phyloP scores from a whole-genome alignment of 768 basidiomycete genomes.

The Termitomyces sp. region DNA sequence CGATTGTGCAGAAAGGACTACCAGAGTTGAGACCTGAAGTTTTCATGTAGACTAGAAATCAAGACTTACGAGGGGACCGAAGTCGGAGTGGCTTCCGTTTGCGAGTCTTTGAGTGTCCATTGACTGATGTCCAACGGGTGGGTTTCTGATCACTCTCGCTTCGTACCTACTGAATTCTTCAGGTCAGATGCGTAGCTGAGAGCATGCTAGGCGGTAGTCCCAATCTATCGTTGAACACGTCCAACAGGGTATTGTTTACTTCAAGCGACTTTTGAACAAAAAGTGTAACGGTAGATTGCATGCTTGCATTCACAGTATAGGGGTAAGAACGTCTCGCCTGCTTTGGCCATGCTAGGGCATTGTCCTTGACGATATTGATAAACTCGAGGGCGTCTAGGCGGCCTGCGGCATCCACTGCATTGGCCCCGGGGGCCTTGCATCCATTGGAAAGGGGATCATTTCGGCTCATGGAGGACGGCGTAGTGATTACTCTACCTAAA shows the following conservation, averaged over 20 bases:
- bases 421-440: background rate
- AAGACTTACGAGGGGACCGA: slow-evolving; percentile 52
- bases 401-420: background rate
- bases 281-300: background rate
- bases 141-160: slow-evolving; percentile 45
- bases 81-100: slow-evolving; percentile 63
- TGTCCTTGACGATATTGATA: background rate
- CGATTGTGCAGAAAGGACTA: slow-evolving; percentile 66
- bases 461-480: background rate
- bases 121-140: slow-evolving; percentile 23
- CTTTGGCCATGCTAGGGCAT: background rate
- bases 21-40: slow-evolving; percentile 19
- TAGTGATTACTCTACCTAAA: background rate
- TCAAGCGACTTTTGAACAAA: background rate
- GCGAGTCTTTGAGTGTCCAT: slow-evolving; percentile 29
- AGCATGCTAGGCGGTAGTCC: slow-evolving; percentile 47
- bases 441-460: background rate
- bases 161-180: slow-evolving; percentile 53
- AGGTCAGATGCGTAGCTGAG: slow-evolving; percentile 30
- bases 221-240: slow-evolving; percentile 48
- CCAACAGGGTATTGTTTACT: slow-evolving; percentile 27
- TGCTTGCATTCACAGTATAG: background rate
- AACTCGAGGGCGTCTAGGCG: background rate
- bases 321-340: background rate
- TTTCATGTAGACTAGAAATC: background rate